phyloP scores from a whole-genome alignment of 2,329 filamentous ascomycete species.

The Aspergillus sp. region DNA sequence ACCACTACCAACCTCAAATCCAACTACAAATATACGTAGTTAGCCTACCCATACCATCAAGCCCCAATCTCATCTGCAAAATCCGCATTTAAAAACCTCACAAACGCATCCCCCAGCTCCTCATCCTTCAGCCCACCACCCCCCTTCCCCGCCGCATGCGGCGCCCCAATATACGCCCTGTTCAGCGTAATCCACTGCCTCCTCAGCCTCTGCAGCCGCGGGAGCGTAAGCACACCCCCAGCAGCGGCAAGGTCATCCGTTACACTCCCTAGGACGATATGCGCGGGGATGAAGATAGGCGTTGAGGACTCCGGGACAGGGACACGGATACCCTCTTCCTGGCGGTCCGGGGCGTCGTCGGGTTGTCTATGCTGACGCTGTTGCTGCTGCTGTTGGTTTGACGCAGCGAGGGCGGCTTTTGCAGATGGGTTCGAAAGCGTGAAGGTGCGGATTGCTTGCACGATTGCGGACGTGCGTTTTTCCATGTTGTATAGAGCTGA shows the following conservation, averaged over 20 bases:
- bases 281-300: conserved; percentile 37
- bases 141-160: conserved; percentile 34
- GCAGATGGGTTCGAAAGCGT: conserved; percentile 40
- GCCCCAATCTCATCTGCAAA: conserved; percentile 33
- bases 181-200: conserved; percentile 50
- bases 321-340: conserved; percentile 32
- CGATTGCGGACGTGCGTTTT: conserved; percentile 42
- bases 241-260: conserved; percentile 45
- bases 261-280: conserved; percentile 35
- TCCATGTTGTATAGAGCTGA: conserved; percentile 46
- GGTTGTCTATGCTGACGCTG: neutral
- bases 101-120: conserved; percentile 46
- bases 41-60: neutral
- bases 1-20: neutral
- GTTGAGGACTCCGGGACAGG: conserved; percentile 30
- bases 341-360: neutral
- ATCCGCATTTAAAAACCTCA: conserved; percentile 46
- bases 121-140: conserved; percentile 33
- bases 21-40: neutral
- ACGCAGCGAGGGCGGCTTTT: conserved; percentile 32
- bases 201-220: conserved; percentile 43
- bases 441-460: conserved; percentile 42
- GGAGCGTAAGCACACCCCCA: conserved; percentile 41
- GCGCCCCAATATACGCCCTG: conserved; percentile 37
- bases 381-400: neutral